These are phyloP conservation scores for Hypoxylon intermedium DNA, from an alignment of 495 filamentous ascomycete species.

Conservation along the genomic window DNA sequence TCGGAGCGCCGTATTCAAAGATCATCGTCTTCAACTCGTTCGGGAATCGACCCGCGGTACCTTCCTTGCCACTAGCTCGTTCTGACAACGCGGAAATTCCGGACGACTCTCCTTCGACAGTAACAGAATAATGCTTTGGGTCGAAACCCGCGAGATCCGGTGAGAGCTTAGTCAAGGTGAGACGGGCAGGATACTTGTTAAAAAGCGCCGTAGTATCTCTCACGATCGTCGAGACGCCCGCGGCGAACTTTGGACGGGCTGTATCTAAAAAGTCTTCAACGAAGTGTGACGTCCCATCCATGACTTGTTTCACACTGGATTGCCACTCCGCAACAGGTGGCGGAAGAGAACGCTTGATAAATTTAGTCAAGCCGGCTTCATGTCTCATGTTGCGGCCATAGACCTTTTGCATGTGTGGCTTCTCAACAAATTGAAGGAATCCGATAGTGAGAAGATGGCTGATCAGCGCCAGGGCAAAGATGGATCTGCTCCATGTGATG, in stretches of 20 bases:
- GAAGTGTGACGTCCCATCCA: slow-evolving; percentile 82
- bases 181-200: slow-evolving; percentile 85
- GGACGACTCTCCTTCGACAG: slow-evolving; percentile 70
- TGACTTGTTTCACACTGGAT: slow-evolving; percentile 83
- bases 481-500: slow-evolving; percentile 83
- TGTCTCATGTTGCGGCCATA: slow-evolving; percentile 84
- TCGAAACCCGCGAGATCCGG: slow-evolving; percentile 86
- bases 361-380: slow-evolving; percentile 90
- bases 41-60: slow-evolving; percentile 51
- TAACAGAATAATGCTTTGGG: slow-evolving; percentile 79
- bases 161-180: slow-evolving; percentile 82
- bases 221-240: slow-evolving; percentile 84
- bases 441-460: slow-evolving; percentile 83
- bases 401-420: slow-evolving; percentile 98
- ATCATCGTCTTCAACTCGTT: slow-evolving; percentile 71
- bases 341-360: slow-evolving; percentile 85
- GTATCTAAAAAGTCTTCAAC: slow-evolving; percentile 89
- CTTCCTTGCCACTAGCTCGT: slow-evolving; percentile 57
- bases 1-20: slow-evolving; percentile 89
- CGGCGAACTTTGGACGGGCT: slow-evolving; percentile 85
- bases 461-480: slow-evolving; percentile 83
- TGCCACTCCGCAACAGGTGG: slow-evolving; percentile 75
- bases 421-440: slow-evolving; percentile 93
- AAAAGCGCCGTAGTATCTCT: slow-evolving; percentile 88
- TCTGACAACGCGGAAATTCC: slow-evolving; percentile 57